Evolutionary conservation across 1,139 yeast genomes (phyloP), one percentile per base, ranked within the genome.

Genomic region (Blastobotrys persicus): DNA sequence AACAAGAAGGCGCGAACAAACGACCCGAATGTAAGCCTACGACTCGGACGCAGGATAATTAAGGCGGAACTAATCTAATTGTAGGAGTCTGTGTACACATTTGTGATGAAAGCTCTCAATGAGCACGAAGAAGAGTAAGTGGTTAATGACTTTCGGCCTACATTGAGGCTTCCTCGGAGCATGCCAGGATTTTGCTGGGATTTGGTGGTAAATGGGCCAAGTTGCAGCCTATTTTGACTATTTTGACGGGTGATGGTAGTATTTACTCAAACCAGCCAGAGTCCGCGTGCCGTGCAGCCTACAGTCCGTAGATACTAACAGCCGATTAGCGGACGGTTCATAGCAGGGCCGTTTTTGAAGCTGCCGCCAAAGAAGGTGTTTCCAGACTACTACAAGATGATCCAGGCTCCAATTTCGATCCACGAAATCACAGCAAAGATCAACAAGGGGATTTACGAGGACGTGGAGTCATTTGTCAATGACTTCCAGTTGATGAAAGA

Each of bases 321-420:
- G 4, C 11, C 16, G 5, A 26, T 16, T 19, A 51, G 49, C 16
- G 59, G 59, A 7, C 55, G 60, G 17, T 37, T 40, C 18, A 42
- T 80, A 31, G 75, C 76, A 16, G 74, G 74, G 14, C 80, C 85
- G 47, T 86, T 86, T 61, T 64, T 80, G 50, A 80, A 81, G 59
- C 71, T 88, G 38, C 96, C 96, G 2, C 76, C 85, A 33, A 84
- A 80, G 61, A 84, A 85, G 59, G 67, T 77, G 32, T 88, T 85
- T 58, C 94, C 96, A 0, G 95, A 87, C 59, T 89, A 89, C 66
- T 88, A 83, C 63, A 76, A 79, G 45, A 72, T 81, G 52, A 80
- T 87, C 32, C 66, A 68, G 20, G 64, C 71, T n/a, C 95, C 95
- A 2, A 78, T 86, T 7, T 81, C 92, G 1, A 65, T 87, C 11